phyloP scores from a whole-genome alignment of 163 green algal species.

The Chloromonas sp. region DNA sequence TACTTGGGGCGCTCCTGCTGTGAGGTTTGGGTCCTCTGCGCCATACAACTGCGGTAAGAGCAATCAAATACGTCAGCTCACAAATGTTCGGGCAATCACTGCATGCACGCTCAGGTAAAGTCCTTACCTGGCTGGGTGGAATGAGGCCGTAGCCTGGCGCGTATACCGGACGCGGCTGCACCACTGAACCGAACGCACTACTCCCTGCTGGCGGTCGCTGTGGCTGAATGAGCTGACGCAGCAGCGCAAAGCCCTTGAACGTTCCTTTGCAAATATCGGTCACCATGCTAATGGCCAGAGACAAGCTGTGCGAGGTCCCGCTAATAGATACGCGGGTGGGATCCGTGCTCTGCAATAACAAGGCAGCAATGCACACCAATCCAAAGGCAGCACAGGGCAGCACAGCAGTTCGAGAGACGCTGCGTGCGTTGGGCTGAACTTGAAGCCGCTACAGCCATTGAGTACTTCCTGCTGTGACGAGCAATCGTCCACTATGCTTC shows the following conservation, averaged over 20 bases:
- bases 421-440: too few relatives aligned
- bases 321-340: slow-evolving; percentile 54
- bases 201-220: neutral
- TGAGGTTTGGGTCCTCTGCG: too few relatives aligned
- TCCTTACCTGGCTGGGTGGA: slow-evolving; percentile 46
- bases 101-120: too few relatives aligned
- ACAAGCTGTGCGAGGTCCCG: slow-evolving; percentile 40
- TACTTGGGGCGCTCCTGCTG: too few relatives aligned
- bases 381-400: neutral
- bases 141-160: slow-evolving; percentile 59
- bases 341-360: slow-evolving; percentile 32
- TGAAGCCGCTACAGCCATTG: too few relatives aligned
- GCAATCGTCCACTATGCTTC: too few relatives aligned
- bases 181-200: neutral
- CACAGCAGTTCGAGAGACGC: too few relatives aligned
- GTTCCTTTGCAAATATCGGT: slow-evolving; percentile 56
- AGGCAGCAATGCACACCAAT: neutral
- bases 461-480: too few relatives aligned
- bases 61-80: too few relatives aligned
- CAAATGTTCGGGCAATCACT: too few relatives aligned
- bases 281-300: slow-evolving; percentile 51
- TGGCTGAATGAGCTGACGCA: slow-evolving; percentile 42
- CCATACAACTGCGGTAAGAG: too few relatives aligned
- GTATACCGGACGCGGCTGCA: slow-evolving; percentile 35
- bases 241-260: slow-evolving; percentile 61